These are phyloP conservation scores for Neopestalotiopsis clavispora DNA, from an alignment of 2,329 filamentous ascomycete species.

Conservation along the genomic window DNA sequence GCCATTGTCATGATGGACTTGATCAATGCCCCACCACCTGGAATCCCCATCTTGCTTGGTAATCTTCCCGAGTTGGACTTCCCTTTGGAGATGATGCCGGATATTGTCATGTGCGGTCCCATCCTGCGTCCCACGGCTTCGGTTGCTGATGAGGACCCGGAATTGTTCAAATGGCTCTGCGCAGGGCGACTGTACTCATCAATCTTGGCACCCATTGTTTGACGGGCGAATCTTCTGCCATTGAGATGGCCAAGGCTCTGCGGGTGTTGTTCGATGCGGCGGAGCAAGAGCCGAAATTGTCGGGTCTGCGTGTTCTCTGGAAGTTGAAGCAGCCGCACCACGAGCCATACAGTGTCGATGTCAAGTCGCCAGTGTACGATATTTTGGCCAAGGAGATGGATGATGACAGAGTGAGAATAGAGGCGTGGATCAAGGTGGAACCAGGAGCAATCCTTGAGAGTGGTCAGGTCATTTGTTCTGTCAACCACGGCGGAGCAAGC, in stretches of 20 bases:
- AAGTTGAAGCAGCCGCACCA: conserved; percentile 32
- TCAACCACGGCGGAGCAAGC: conserved; percentile 43
- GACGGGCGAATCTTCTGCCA: conserved; percentile 34
- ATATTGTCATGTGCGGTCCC: conserved; percentile 35
- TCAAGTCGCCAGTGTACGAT: conserved; percentile 20
- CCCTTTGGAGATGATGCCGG: conserved; percentile 17
- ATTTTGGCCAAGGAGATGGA: conserved; percentile 23
- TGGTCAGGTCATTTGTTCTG: conserved; percentile 34
- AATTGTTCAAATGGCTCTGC: conserved; percentile 22
- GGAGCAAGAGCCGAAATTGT: conserved; percentile 29
- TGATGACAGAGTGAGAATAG: conserved; percentile 2
- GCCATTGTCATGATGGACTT: conserved; percentile 18
- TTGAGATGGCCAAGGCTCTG: conserved; percentile 39
- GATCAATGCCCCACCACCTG: conserved; percentile 17
- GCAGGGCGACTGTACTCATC: conserved; percentile 22
- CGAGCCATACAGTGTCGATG: conserved; percentile 13
- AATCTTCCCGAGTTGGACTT: conserved; percentile 25
- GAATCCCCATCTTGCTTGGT: conserved; percentile 21
- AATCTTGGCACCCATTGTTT: conserved; percentile 38
- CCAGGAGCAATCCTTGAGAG: conserved; percentile 19
- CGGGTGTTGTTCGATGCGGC: conserved; percentile 37
- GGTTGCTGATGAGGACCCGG: conserved; percentile 44
- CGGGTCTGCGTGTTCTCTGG: conserved; percentile 41
- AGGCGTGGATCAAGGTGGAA: neutral
- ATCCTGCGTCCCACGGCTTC: conserved; percentile 45